These are phyloP conservation scores for Nemania sp. DNA, from an alignment of 2,329 filamentous ascomycete species.

Conservation along the genomic window DNA sequence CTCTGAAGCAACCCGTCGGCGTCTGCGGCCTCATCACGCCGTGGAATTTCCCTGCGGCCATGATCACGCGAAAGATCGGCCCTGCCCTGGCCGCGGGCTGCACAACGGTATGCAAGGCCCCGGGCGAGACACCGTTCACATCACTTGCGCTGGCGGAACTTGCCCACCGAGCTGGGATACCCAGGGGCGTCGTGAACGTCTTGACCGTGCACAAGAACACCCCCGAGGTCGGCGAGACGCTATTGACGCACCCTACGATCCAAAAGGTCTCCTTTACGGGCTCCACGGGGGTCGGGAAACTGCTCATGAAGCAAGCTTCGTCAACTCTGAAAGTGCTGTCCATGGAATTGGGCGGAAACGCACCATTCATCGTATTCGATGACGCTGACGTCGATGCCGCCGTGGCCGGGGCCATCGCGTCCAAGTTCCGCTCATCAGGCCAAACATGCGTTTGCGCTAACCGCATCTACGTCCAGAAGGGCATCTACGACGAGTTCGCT, in stretches of 20 bases:
- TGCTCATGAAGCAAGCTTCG: slow-evolving; percentile 88
- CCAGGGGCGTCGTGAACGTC: slow-evolving; percentile 88
- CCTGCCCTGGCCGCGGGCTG: slow-evolving; percentile 90
- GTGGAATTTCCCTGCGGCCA: slow-evolving; percentile 85
- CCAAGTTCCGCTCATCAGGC: slow-evolving; percentile 91
- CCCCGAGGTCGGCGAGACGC: slow-evolving; percentile 71
- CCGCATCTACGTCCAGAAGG: slow-evolving; percentile 77
- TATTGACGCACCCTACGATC: slow-evolving; percentile 77
- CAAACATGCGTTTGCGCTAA: slow-evolving; percentile 96
- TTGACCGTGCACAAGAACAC: slow-evolving; percentile 82
- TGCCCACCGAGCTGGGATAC: slow-evolving; percentile 83
- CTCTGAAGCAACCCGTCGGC: slow-evolving; percentile 81
- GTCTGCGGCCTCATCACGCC: slow-evolving; percentile 84
- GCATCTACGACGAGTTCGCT: slow-evolving; percentile 77
- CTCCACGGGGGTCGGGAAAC: slow-evolving; percentile 68
- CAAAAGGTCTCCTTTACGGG: slow-evolving; percentile 96
- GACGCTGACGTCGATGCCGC: slow-evolving; percentile 88
- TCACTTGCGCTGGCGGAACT: slow-evolving; percentile 86
- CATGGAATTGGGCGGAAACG: slow-evolving; percentile 92
- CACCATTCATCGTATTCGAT: slow-evolving; percentile 96
- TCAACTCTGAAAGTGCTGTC: slow-evolving; percentile 81
- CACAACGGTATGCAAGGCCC: slow-evolving; percentile 90
- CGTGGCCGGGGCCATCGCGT: slow-evolving; percentile 79
- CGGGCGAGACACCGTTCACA: slow-evolving; percentile 90
- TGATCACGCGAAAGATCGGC: slow-evolving; percentile 73